Conservation (phyloP, 352 stramenopile genomes). For the Phytophthora citricola region DNA sequence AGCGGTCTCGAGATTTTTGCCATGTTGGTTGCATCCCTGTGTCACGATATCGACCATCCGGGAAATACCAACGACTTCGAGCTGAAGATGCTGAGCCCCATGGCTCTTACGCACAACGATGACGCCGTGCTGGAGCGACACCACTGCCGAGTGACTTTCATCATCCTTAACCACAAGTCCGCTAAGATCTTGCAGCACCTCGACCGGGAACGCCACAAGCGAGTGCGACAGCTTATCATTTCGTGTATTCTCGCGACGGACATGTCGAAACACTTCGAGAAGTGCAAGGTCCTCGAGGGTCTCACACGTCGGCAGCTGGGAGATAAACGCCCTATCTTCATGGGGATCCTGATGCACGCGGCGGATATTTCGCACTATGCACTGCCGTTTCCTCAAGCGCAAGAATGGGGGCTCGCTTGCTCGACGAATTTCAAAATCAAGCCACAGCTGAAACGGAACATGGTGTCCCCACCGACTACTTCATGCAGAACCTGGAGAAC, state of each 20-base stretch:
- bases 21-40: slow-evolving; percentile 73
- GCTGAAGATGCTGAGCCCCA: slow-evolving; percentile 70
- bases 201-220: slow-evolving; percentile 55
- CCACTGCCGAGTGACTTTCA: slow-evolving; percentile 78
- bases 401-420: slow-evolving; percentile 65
- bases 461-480: slow-evolving; percentile 62
- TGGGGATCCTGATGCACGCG: slow-evolving; percentile 74
- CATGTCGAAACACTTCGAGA: slow-evolving; percentile 81
- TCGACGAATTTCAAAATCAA: slow-evolving; percentile 81
- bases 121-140: slow-evolving; percentile 85
- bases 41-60: slow-evolving; percentile 87
- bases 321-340: slow-evolving; percentile 64
- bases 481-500: slow-evolving; percentile 73
- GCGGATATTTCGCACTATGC: slow-evolving; percentile 75
- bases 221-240: slow-evolving; percentile 70
- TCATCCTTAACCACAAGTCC: slow-evolving; percentile 78
- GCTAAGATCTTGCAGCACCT: slow-evolving; percentile 78
- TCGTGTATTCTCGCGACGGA: slow-evolving; percentile 79
- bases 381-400: slow-evolving; percentile 52
- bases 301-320: slow-evolving; percentile 63
- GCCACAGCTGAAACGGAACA: slow-evolving; percentile 58
- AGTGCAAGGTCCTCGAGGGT: slow-evolving; percentile 69
- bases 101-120: slow-evolving; percentile 89
- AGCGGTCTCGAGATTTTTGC: slow-evolving; percentile 74
- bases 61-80: slow-evolving; percentile 89